Percentiles rank a stretch among this genome's conserved stretches.
phyloP scores from a whole-genome alignment of 371 early-diverging fungal species.

The Chytridiales sp. region DNA sequence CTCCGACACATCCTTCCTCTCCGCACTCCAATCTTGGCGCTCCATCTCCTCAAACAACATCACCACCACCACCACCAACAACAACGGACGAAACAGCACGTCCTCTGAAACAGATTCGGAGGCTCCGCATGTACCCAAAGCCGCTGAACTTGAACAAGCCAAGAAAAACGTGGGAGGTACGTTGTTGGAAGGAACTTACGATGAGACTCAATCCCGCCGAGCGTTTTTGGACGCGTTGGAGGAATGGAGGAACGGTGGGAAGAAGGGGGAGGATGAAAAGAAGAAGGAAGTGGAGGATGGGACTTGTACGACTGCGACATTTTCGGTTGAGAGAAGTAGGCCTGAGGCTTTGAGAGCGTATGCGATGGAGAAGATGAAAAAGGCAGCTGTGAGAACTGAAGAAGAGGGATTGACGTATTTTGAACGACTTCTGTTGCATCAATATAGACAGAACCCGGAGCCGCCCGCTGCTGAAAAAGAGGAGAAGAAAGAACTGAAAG shows the following conservation, averaged over 20 bases:
- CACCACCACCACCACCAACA: neutral
- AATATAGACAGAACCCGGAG: neutral
- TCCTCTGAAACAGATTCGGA: no score
- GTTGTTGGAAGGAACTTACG: slow-evolving; percentile 29
- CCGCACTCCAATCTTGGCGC: no score
- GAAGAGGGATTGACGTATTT: slow-evolving; percentile 27
- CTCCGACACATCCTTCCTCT: no score
- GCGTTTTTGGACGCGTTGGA: slow-evolving; percentile 28
- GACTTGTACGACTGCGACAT: neutral
- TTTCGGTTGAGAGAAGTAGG: neutral
- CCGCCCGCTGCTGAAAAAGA: neutral
- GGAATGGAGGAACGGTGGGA: slow-evolving; percentile 26
- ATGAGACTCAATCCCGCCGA: slow-evolving; percentile 28
- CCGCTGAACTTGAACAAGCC: neutral
- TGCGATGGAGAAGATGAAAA: neutral
- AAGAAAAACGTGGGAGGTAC: neutral
- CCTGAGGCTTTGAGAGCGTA: neutral
- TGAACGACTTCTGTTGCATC: slow-evolving; percentile 24
- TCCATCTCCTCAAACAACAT: neutral
- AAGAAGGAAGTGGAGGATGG: neutral
- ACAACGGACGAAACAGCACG: neutral
- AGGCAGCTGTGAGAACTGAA: neutral
- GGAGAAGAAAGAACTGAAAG: neutral
- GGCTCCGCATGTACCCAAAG: no score
- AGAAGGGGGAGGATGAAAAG: neutral